Evolutionary conservation across 257 asterid genomes (phyloP).

Genomic region (Lithospermum erythrorhizon): DNA sequence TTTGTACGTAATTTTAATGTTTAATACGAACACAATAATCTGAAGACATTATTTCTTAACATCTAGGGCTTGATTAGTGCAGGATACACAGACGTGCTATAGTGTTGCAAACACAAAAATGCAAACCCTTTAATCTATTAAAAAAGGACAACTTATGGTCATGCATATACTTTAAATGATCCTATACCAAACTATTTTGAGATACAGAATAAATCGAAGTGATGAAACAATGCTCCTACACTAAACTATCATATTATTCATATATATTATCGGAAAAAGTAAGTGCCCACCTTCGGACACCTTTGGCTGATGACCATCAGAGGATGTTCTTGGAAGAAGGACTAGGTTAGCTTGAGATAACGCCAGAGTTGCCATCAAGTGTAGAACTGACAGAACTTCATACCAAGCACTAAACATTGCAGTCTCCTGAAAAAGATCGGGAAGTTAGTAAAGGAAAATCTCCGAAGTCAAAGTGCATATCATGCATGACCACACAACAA

Average conservation of each 20-base stretch:
- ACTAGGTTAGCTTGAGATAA: slow-evolving; percentile 82
- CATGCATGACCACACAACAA: slow-evolving; percentile 3
- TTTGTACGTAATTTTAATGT: too few species aligned
- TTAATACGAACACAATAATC: too few species aligned
- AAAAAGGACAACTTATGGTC: too few species aligned
- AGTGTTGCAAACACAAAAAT: too few species aligned
- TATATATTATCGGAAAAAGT: background rate
- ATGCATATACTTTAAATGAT: too few species aligned
- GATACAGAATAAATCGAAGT: too few species aligned
- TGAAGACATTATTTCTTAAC: too few species aligned
- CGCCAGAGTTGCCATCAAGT: slow-evolving; percentile 88
- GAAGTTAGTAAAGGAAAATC: background rate
- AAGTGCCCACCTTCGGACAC: slow-evolving; percentile 76
- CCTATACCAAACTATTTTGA: background rate
- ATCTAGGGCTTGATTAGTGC: too few species aligned
- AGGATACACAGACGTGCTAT: too few species aligned
- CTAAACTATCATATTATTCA: background rate
- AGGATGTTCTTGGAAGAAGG: slow-evolving; percentile 83
- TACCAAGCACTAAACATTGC: slow-evolving; percentile 85
- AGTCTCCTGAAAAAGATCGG: slow-evolving; percentile 49
- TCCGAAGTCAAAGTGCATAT: background rate
- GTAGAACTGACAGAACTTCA: slow-evolving; percentile 83
- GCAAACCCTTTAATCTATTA: too few species aligned
- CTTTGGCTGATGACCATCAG: slow-evolving; percentile 81
- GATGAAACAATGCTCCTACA: background rate